Percentiles rank a stretch among this genome's conserved stretches.
Evolutionary conservation across 345 rosid genomes (phyloP).

Genomic region (Clarkia xantiana): DNA sequence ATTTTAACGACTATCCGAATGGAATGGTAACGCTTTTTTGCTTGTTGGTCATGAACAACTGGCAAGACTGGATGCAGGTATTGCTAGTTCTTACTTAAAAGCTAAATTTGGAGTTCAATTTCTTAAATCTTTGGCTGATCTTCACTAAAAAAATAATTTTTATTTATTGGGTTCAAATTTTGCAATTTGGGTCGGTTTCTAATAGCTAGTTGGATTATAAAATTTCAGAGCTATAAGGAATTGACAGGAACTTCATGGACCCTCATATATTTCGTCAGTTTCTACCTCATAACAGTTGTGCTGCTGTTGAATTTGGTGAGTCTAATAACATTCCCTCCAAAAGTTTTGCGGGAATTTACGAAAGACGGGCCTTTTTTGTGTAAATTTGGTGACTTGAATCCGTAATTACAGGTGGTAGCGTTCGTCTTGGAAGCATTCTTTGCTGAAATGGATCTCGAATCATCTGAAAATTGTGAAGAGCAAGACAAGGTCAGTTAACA

Average conservation of each 20-base stretch:
- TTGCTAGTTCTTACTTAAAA: not conserved
- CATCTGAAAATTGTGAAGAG: slow-evolving; percentile 36
- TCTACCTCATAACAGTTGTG: slow-evolving; percentile 63
- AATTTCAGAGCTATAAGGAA: slow-evolving; percentile 63
- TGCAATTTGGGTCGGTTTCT: too few species aligned
- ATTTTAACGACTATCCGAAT: slow-evolving; percentile 94
- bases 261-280: slow-evolving; percentile 72
- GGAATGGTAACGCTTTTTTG: slow-evolving; percentile 97
- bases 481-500: slow-evolving; percentile 35
- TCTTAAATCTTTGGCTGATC: too few species aligned
- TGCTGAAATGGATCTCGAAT: slow-evolving; percentile 82
- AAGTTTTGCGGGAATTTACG: too few species aligned
- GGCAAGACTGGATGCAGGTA: slow-evolving; percentile 99
- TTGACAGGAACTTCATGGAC: slow-evolving; percentile 82
- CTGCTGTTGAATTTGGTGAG: slow-evolving; percentile 89
- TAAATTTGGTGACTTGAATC: not conserved
- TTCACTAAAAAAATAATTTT: too few species aligned
- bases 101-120: too few species aligned
- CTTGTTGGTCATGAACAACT: slow-evolving; percentile 74
- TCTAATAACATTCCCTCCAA: too few species aligned
- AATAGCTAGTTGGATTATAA: not conserved
- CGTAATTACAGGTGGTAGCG: slow-evolving; percentile 64
- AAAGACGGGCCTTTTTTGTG: not conserved
- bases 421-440: slow-evolving; percentile 99
- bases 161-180: too few species aligned